phyloP scores from a whole-genome alignment of 148 eudicot genomes.

The Rheum nobile region DNA sequence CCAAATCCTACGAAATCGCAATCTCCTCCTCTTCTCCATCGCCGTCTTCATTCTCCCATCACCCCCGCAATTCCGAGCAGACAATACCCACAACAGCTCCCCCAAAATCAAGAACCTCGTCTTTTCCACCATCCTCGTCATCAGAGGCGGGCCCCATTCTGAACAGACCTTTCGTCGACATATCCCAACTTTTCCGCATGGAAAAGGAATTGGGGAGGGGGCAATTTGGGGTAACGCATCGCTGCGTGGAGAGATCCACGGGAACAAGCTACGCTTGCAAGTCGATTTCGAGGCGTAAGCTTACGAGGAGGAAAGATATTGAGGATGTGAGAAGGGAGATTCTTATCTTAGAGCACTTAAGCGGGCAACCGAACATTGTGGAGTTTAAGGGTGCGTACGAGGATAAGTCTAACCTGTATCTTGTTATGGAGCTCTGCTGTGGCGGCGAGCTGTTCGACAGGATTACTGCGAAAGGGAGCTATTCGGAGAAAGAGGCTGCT shows the following conservation, averaged over 20 bases:
- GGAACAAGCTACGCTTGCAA: slow-evolving; percentile 59
- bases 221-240: slow-evolving; percentile 70
- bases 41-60: background rate
- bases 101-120: background rate
- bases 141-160: slow-evolving; percentile 31
- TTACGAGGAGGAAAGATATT: slow-evolving; percentile 35
- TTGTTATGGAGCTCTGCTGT: slow-evolving; percentile 76
- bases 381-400: slow-evolving; percentile 81
- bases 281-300: slow-evolving; percentile 54
- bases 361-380: slow-evolving; percentile 83
- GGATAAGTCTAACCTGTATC: slow-evolving; percentile 36
- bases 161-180: slow-evolving; percentile 38
- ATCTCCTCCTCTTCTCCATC: background rate
- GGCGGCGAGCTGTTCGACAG: slow-evolving; percentile 88
- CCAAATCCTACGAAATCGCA: background rate
- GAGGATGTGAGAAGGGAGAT: slow-evolving; percentile 69
- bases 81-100: background rate
- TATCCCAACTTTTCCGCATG: slow-evolving; percentile 34
- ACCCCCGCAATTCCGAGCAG: background rate
- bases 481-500: slow-evolving; percentile 81
- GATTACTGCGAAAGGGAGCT: slow-evolving; percentile 47
- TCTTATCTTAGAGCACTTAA: slow-evolving; percentile 49
- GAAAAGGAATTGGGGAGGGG: slow-evolving; percentile 73
- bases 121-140: background rate
- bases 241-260: slow-evolving; percentile 50